Conservation (phyloP, 139 green algal genomes). For the Chlorella sp. region DNA sequence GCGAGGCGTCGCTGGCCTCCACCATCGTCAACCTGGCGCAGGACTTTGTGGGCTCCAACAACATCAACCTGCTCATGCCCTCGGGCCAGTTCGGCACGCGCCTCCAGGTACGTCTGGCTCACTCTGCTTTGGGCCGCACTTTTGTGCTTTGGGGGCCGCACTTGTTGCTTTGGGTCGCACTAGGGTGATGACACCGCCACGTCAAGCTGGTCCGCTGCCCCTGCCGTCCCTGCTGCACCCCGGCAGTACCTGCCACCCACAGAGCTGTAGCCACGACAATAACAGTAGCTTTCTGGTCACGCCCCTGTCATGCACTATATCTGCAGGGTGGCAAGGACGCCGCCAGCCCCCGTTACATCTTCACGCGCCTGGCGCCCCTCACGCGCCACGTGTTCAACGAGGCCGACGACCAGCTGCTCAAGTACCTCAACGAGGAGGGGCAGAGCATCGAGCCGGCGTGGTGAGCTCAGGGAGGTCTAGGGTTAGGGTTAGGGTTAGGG, state of each 20-base stretch:
- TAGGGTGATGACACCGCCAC: too few relatives aligned
- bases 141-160: too few relatives aligned
- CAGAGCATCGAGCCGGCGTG: constrained; percentile 93
- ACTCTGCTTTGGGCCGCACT: too few relatives aligned
- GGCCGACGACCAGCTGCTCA: constrained; percentile 85
- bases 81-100: constrained; percentile 87
- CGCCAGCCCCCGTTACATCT: constrained; percentile 93
- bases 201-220: too few relatives aligned
- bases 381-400: constrained; percentile 87
- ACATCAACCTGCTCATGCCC: constrained; percentile 91
- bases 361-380: constrained; percentile 81
- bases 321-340: constrained; percentile 92
- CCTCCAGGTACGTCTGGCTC: constrained; percentile 51
- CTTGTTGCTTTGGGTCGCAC: too few relatives aligned
- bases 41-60: constrained; percentile 97
- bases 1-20: constrained; percentile 75
- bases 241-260: too few relatives aligned
- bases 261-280: too few relatives aligned
- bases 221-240: too few relatives aligned
- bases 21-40: constrained; percentile 50
- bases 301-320: too few relatives aligned
- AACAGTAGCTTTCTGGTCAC: too few relatives aligned
- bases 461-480: too few relatives aligned
- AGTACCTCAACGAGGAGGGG: constrained; percentile 94
- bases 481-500: too few relatives aligned